Evolutionary conservation across 495 filamentous ascomycete species (phyloP).

Genomic region (Aspergillus homomorphus): DNA sequence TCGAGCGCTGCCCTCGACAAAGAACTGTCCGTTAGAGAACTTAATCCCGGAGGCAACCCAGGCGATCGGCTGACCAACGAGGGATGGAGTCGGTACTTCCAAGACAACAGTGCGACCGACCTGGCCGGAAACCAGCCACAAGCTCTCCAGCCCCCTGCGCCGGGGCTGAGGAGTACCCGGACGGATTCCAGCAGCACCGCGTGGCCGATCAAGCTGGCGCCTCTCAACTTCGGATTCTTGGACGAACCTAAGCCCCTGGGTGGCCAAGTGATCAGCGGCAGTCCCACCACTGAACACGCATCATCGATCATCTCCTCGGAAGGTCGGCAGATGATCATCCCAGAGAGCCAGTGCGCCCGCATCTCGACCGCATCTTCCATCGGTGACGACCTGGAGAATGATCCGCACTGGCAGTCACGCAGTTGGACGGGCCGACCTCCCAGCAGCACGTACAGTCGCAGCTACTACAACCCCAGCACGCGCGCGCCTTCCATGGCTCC

Average conservation of each 20-base stretch:
- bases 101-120: constrained; percentile 48
- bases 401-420: constrained; percentile 32
- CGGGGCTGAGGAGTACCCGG: background rate
- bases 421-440: constrained; percentile 49
- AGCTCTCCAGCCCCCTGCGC: constrained; percentile 1
- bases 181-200: constrained; percentile 32
- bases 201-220: constrained; percentile 39
- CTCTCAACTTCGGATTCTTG: constrained; percentile 37
- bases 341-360: constrained; percentile 58
- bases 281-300: constrained; percentile 61
- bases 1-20: constrained; percentile 23
- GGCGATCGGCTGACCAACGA: constrained; percentile 52
- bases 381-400: constrained; percentile 54
- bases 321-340: constrained; percentile 40
- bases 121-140: constrained; percentile 27
- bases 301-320: constrained; percentile 28
- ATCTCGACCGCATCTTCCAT: constrained; percentile 60
- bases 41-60: constrained; percentile 19
- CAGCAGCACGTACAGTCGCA: constrained; percentile 62
- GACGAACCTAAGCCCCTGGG: constrained; percentile 41
- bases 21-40: constrained; percentile 18
- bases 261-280: constrained; percentile 57
- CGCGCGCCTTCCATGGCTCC: constrained; percentile 26
- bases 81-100: constrained; percentile 61
- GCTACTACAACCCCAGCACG: constrained; percentile 41